Evolutionary conservation across 2,329 filamentous ascomycete species (phyloP), one percentile per base, ranked within the genome.

Genomic region (Stemphylium lycopersici): DNA sequence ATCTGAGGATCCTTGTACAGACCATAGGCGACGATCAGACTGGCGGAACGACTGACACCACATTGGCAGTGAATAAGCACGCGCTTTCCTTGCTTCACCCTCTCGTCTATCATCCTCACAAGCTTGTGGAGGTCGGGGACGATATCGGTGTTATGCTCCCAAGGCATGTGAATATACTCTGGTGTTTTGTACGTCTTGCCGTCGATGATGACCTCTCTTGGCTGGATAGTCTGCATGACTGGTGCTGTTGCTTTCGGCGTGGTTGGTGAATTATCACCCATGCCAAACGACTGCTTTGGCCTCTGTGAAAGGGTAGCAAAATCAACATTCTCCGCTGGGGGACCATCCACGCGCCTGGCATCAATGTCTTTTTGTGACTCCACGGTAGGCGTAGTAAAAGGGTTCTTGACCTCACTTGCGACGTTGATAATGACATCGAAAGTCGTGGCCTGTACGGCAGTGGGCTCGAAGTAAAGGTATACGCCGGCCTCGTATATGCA

Each of bases 71-170:
- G 90, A 10, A 96, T 82, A 24, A 96, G 81, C 12, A 96, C 88
- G 63, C 86, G 89, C 77, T 93, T 93, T 41, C 89, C 88, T 58
- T 89, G 83, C 61, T 83, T 85, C 0, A 88, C 87, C 55, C 87
- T 84, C 34, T 86, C 83, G 58, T 93, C 89, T 56, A 96, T 92
- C 4, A 83, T 83, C 70, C 91, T 88, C 66, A 91, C 92, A 12
- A 96, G 80, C 41, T 80, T 81, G 80, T 90, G 86, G 16, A 95
- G 77, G 71, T 95, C 90, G 4, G 86, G 84, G 1, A 90, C 86
- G 62, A 96, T 93, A 55, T 95, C 89, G 0, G 90, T 93, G 75
- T 93, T 93, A 77, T 95, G 90, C 57, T 95, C 90, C 90, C 90
- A 95, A 1, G 86, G 88, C 66, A 95, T 88, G 70, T 96, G 90